These are phyloP conservation scores for Metschnikowia reukaufii DNA, from an alignment of 805 yeast genomes.

Conservation along the genomic window DNA sequence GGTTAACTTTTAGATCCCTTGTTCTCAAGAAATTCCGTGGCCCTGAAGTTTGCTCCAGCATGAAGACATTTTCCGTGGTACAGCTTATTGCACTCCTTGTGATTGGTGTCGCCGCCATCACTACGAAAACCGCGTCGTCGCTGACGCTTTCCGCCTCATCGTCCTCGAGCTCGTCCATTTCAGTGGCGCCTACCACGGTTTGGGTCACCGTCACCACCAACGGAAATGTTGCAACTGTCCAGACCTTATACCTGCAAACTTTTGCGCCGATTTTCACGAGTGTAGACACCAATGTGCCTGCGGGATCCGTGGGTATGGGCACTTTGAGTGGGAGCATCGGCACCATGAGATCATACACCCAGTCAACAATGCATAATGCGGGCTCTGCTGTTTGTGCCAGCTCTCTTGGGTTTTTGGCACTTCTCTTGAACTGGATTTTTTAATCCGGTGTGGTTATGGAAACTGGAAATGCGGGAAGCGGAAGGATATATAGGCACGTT, in stretches of 20 bases:
- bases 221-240: slow-evolving; percentile 29
- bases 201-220: slow-evolving; percentile 36
- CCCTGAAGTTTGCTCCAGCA: background rate
- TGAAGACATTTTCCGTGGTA: slow-evolving; percentile 13
- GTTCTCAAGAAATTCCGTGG: background rate
- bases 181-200: slow-evolving; percentile 27
- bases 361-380: slow-evolving; percentile 25
- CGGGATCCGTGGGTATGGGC: slow-evolving; percentile 37
- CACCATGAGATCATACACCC: slow-evolving; percentile 29
- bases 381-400: slow-evolving; percentile 16
- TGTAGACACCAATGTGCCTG: slow-evolving; percentile 20
- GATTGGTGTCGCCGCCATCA: slow-evolving; percentile 14
- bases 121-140: slow-evolving; percentile 7
- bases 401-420: slow-evolving; percentile 15
- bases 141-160: background rate
- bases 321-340: slow-evolving; percentile 29
- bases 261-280: slow-evolving; percentile 26
- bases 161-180: slow-evolving; percentile 3
- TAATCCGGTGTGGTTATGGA: background rate
- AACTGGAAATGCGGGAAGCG: background rate
- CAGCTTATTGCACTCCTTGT: slow-evolving; percentile 11
- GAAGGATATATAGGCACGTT: background rate
- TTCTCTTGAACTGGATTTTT: slow-evolving; percentile 11
- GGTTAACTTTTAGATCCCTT: too few species aligned
- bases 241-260: slow-evolving; percentile 26